Evolutionary conservation across 495 filamentous ascomycete genomes (phyloP).

Genomic region (Annulohypoxylon nitens): DNA sequence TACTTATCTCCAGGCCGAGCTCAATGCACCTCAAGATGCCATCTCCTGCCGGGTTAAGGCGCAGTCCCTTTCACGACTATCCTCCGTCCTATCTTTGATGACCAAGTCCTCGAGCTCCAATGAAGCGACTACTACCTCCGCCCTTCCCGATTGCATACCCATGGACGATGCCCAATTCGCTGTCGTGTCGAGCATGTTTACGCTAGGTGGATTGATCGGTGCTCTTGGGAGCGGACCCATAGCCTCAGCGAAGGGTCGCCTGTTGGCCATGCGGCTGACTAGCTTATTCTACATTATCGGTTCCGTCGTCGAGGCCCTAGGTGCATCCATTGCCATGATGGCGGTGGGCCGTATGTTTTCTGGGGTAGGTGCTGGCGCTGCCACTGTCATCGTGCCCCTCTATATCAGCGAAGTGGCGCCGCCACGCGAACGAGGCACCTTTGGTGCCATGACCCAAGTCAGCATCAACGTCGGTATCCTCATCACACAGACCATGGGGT

Average conservation of each 20-base stretch:
- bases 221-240: slow-evolving; percentile 82
- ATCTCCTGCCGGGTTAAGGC: slow-evolving; percentile 81
- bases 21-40: slow-evolving; percentile 93
- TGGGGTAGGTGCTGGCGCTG: slow-evolving; percentile 85
- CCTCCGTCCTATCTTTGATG: slow-evolving; percentile 49
- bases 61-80: slow-evolving; percentile 58
- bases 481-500: slow-evolving; percentile 83
- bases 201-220: slow-evolving; percentile 86
- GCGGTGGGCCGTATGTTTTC: slow-evolving; percentile 80
- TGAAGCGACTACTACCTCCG: slow-evolving; percentile 38
- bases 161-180: slow-evolving; percentile 84
- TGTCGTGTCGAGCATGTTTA: slow-evolving; percentile 88
- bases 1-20: slow-evolving; percentile 74
- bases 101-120: slow-evolving; percentile 39
- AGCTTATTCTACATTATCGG: slow-evolving; percentile 82
- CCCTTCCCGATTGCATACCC: slow-evolving; percentile 81
- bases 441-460: slow-evolving; percentile 92
- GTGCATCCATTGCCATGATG: slow-evolving; percentile 75
- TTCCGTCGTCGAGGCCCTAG: slow-evolving; percentile 77
- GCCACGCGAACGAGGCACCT: slow-evolving; percentile 80
- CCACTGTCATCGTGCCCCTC: slow-evolving; percentile 94
- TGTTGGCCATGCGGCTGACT: slow-evolving; percentile 76
- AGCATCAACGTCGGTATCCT: slow-evolving; percentile 96
- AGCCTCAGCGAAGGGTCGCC: slow-evolving; percentile 78
- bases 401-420: slow-evolving; percentile 94